phyloP scores from a whole-genome alignment of 306 rosid species.

The Cucurbita pepo region DNA sequence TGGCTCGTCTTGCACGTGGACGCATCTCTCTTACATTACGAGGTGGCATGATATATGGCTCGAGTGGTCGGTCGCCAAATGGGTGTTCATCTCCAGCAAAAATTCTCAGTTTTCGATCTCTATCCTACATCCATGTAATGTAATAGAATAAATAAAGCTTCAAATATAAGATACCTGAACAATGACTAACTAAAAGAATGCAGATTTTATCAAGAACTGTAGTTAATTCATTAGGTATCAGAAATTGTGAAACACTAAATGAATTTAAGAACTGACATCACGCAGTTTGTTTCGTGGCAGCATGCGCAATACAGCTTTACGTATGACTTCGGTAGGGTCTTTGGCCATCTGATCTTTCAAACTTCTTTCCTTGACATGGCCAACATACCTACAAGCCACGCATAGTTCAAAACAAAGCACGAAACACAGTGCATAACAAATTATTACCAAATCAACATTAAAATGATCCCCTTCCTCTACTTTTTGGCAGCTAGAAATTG shows the following conservation, averaged over 20 bases:
- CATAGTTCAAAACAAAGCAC: not conserved
- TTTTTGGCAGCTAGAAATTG: not conserved
- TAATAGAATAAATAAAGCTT: not conserved
- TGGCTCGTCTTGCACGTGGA: conserved; percentile 79
- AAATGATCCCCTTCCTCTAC: not conserved
- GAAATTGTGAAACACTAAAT: not conserved
- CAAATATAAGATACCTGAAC: not conserved
- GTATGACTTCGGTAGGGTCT: conserved; percentile 91
- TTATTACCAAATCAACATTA: not conserved
- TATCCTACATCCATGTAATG: conserved; percentile 45
- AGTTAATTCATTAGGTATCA: not conserved
- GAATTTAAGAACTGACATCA: conserved; percentile 37
- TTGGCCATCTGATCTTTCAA: conserved; percentile 77
- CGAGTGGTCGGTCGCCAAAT: conserved; percentile 64
- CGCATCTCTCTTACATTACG: conserved; percentile 62
- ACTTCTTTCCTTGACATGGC: conserved; percentile 72
- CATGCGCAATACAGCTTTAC: conserved; percentile 93
- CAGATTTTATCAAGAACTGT: not conserved
- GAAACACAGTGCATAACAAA: not conserved
- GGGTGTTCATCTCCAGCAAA: conserved; percentile 72
- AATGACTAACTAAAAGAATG: not conserved
- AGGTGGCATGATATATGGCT: conserved; percentile 62
- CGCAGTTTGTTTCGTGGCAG: conserved; percentile 87
- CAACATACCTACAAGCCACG: conserved; percentile 55
- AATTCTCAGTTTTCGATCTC: conserved; percentile 83